Evolutionary conservation across 2,329 filamentous ascomycete species (phyloP), one percentile per base, ranked within the genome.

Genomic region (Colletotrichum sp.): DNA sequence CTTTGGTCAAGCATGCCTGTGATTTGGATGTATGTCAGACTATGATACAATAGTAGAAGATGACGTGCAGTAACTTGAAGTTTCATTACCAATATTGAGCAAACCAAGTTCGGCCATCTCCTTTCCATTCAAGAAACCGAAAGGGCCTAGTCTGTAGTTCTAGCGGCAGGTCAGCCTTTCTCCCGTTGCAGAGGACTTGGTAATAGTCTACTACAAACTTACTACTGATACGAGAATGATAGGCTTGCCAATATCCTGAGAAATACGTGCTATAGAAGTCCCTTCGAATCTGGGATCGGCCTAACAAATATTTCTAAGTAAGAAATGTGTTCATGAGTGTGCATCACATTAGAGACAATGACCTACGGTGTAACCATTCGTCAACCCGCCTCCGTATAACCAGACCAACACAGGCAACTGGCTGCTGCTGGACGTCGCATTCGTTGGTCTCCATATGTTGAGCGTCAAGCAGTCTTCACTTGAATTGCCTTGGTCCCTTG

Each of bases 321-420:
- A 30, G 6, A 28, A 1, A 13, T 2, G 1, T 52, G 6, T 8
- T 32, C 28, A 62, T 7, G 6, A 0, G 18, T 39, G 3, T 2
- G 8, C 5, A 21, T 70, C 12, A 39, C 18, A 12, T 28, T 32
- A 18, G 4, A 34, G 26, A 34, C 8, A n/a, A 36, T 8, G 15
- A 34, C 69, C 4, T 55, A 71, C 60, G 1, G 60, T 71, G 9
- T 72, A 68, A 8, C 78, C 79, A 63, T 70, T 76, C 6, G 44
- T 64, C n/a, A 72, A 55, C 16, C 69, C 79, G 36, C 83, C 83
- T 36, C 88, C 88, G 78, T 92, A 89, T 24, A 93, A 91, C 90
- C 91, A 93, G 0, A 92, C 86, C 9, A 85, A 86, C 5, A 93
- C 89, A 0, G 92, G 92, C 2, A 93, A 84, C 10, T 84, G 85